These are phyloP conservation scores for Trichoderma parareesei DNA, from an alignment of 495 filamentous ascomycete genomes.

Conservation along the genomic window DNA sequence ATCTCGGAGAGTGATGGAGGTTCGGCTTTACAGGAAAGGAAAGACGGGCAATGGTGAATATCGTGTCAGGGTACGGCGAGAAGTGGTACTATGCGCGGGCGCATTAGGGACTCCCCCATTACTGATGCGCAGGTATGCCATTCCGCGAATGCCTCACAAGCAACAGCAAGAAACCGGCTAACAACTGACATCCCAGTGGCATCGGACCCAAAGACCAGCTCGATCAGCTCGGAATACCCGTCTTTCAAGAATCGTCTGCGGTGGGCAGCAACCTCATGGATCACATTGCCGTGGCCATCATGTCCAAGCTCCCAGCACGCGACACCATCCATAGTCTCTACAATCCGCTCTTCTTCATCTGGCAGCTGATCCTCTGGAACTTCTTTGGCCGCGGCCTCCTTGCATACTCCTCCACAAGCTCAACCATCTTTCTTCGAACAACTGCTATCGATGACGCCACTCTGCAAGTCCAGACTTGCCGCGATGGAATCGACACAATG, in stretches of 20 bases:
- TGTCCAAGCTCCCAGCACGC: conserved; percentile 17
- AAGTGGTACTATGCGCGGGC: conserved; percentile 22
- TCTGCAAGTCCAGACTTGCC: conserved; percentile 10
- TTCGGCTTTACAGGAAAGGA: conserved; percentile 12
- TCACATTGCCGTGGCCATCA: conserved; percentile 19
- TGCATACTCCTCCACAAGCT: conserved; percentile 8
- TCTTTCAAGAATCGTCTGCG: conserved; percentile 36
- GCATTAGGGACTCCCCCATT: conserved; percentile 20
- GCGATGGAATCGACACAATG: conserved; percentile 14
- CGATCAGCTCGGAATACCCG: conserved; percentile 49
- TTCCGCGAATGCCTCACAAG: too few species aligned
- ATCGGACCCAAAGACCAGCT: conserved; percentile 30
- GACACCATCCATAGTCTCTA: conserved; percentile 20
- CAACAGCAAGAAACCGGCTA: too few species aligned
- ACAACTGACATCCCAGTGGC: conserved; percentile 14
- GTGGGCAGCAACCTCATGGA: conserved; percentile 21
- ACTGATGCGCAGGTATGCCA: conserved; percentile 15
- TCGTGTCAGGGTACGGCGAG: conserved; percentile 17
- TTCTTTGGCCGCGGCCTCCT: conserved; percentile 20
- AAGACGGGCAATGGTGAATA: conserved; percentile 10
- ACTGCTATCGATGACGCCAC: conserved; percentile 18
- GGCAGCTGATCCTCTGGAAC: conserved; percentile 19
- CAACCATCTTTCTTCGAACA: conserved; percentile 18
- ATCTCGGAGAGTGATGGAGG: conserved; percentile 13
- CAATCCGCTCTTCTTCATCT: conserved; percentile 13